Conservation (phyloP, 352 stramenopile genomes). For the Phytophthora colocasiae region DNA sequence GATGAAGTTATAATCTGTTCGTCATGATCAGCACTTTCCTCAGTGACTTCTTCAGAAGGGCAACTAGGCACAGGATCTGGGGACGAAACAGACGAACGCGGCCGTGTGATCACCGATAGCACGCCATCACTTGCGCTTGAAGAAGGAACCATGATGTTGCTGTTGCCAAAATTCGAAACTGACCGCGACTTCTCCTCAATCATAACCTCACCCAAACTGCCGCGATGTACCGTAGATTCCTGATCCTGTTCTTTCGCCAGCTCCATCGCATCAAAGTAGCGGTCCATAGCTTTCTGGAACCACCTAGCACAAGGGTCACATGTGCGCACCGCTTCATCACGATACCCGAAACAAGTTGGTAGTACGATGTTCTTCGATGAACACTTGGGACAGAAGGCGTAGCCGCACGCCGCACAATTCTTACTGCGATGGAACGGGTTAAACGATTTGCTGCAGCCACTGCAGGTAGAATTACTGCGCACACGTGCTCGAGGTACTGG, state of each 20-base stretch:
- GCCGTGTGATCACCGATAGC: slow-evolving; percentile 12
- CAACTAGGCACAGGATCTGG: slow-evolving; percentile 18
- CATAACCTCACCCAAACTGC: slow-evolving; percentile 25
- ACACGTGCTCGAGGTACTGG: slow-evolving; percentile 49
- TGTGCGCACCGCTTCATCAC: slow-evolving; percentile 52
- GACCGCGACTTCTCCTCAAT: slow-evolving; percentile 30
- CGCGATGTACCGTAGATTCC: slow-evolving; percentile 14
- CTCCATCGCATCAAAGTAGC: slow-evolving; percentile 71
- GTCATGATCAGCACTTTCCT: slow-evolving; percentile 33
- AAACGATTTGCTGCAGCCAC: slow-evolving; percentile 69
- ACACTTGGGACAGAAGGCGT: slow-evolving; percentile 73
- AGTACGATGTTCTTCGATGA: slow-evolving; percentile 61
- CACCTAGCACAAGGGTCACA: slow-evolving; percentile 69
- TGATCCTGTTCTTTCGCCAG: slow-evolving; percentile 32
- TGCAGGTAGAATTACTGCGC: slow-evolving; percentile 48
- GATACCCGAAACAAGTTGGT: slow-evolving; percentile 64
- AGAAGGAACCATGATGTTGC: slow-evolving; percentile 5
- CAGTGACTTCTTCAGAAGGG: slow-evolving; percentile 30
- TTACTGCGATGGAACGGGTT: slow-evolving; percentile 73
- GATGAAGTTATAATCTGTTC: slow-evolving; percentile 13
- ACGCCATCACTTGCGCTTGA: slow-evolving; percentile 22
- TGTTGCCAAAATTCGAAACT: slow-evolving; percentile 18
- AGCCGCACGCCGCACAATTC: slow-evolving; percentile 66
- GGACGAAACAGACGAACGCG: slow-evolving; percentile 33
- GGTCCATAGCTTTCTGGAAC: slow-evolving; percentile 74